phyloP scores from a whole-genome alignment of 495 filamentous ascomycete species.

The Astrocystis sublimbata region DNA sequence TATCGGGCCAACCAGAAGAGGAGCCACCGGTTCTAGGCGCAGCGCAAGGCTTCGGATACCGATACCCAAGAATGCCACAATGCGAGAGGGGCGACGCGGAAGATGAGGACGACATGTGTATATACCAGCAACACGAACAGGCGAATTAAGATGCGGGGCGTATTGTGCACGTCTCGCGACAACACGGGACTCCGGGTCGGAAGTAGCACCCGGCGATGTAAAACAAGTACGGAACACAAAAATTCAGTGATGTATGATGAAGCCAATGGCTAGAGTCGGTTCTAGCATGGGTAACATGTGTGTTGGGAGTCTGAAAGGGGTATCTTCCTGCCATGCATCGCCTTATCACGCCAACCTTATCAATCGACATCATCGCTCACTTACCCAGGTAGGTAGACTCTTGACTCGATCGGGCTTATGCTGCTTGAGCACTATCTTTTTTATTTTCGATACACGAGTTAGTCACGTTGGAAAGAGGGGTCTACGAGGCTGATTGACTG shows the following conservation, averaged over 20 bases:
- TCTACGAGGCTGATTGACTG: background rate
- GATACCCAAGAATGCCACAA: background rate
- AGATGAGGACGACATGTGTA: slow-evolving; percentile 13
- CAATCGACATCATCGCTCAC: background rate
- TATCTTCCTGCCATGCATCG: background rate
- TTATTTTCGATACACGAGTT: background rate
- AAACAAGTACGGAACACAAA: slow-evolving; percentile 12
- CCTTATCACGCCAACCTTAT: background rate
- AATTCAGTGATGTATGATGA: slow-evolving; percentile 13
- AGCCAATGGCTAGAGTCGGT: background rate
- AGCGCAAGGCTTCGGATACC: background rate
- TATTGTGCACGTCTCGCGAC: slow-evolving; percentile 2
- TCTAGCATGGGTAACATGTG: background rate
- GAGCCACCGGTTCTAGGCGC: slow-evolving; percentile 73
- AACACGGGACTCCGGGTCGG: slow-evolving; percentile 4
- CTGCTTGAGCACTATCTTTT: background rate
- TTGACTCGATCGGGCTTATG: too few relatives aligned
- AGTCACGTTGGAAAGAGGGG: background rate
- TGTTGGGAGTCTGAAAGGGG: background rate
- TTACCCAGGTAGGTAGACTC: background rate
- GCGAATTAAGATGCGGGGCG: background rate
- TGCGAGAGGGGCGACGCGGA: slow-evolving; percentile 3
- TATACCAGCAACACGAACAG: slow-evolving; percentile 12
- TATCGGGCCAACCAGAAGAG: slow-evolving; percentile 70
- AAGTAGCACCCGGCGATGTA: slow-evolving; percentile 16